phyloP scores from a whole-genome alignment of 2,329 filamentous ascomycete genomes.

The Reticulascus tulasneorum region DNA sequence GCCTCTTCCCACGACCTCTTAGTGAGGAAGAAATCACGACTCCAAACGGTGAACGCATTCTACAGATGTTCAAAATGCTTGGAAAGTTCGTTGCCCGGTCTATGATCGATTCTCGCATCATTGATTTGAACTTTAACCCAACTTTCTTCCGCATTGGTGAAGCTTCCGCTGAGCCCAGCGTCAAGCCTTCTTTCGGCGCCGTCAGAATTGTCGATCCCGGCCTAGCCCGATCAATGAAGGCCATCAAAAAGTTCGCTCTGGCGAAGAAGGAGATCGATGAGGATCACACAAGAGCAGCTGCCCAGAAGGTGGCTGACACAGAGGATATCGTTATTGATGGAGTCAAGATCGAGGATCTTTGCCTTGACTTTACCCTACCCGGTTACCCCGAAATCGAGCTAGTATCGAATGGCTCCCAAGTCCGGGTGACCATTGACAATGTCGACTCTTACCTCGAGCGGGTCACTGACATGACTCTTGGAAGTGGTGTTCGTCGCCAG shows the following conservation, averaged over 20 bases:
- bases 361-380: constrained; percentile 90
- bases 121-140: constrained; percentile 94
- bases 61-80: constrained; percentile 86
- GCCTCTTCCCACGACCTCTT: constrained; percentile 89
- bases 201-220: constrained; percentile 86
- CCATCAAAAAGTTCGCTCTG: constrained; percentile 80
- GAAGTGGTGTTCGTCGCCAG: constrained; percentile 81
- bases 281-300: constrained; percentile 58
- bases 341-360: constrained; percentile 78
- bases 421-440: constrained; percentile 80
- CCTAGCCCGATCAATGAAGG: constrained; percentile 77
- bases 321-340: constrained; percentile 70
- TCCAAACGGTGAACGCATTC: constrained; percentile 80
- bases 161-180: constrained; percentile 50
- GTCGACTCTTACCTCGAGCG: constrained; percentile 84
- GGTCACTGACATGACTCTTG: constrained; percentile 87
- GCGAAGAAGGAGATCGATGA: constrained; percentile 81
- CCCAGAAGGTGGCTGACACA: constrained; percentile 68
- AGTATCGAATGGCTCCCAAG: constrained; percentile 67
- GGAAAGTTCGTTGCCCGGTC: constrained; percentile 97
- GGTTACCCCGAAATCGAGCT: constrained; percentile 87
- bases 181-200: constrained; percentile 81
- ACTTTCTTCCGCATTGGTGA: constrained; percentile 96
- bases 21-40: constrained; percentile 69
- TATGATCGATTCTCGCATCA: constrained; percentile 97